A percentile compares a stretch with the other conserved stretches of the same genome.
Conservation (phyloP, 2,329 filamentous ascomycete species). For the Aurifilum marmelostoma region DNA sequence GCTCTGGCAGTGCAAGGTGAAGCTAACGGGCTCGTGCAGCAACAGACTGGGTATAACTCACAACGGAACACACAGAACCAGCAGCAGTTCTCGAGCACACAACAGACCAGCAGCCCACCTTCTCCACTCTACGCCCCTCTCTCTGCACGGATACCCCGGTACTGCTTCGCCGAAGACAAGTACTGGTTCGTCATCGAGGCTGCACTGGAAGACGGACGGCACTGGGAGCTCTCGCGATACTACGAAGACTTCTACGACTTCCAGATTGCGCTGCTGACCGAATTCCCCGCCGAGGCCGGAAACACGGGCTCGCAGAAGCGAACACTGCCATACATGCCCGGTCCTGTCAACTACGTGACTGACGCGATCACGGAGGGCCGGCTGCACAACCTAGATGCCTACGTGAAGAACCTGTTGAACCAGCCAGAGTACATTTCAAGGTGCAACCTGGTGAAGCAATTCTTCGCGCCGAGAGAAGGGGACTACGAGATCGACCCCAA, state of each 20-base stretch:
- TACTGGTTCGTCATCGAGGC: conserved; percentile 99
- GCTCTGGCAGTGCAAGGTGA: no score
- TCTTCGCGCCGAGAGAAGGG: conserved; percentile 87
- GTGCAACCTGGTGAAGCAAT: conserved; percentile 82
- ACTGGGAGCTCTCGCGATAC: conserved; percentile 91
- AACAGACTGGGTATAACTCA: conserved; percentile 37
- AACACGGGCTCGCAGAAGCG: conserved; percentile 79
- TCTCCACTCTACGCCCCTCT: conserved; percentile 74
- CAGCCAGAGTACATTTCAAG: conserved; percentile 84
- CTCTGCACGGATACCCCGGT: conserved; percentile 83
- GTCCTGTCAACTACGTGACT: conserved; percentile 96
- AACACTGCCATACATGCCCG: conserved; percentile 94
- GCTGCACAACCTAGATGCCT: conserved; percentile 89
- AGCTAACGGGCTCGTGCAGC: conserved; percentile 37
- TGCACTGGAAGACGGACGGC: conserved; percentile 83
- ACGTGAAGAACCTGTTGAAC: conserved; percentile 86
- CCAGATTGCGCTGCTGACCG: conserved; percentile 91
- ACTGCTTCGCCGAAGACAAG: conserved; percentile 95
- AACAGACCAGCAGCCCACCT: conserved; percentile 43
- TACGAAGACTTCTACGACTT: conserved; percentile 99
- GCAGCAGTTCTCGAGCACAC: conserved; percentile 40
- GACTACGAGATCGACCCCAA: conserved; percentile 90
- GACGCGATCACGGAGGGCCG: conserved; percentile 94
- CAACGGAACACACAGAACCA: conserved; percentile 42
- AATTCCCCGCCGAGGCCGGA: conserved; percentile 90